Evolutionary conservation across 495 filamentous ascomycete species (phyloP), one percentile per base, ranked within the genome.

Genomic region (Neurospora sp.): DNA sequence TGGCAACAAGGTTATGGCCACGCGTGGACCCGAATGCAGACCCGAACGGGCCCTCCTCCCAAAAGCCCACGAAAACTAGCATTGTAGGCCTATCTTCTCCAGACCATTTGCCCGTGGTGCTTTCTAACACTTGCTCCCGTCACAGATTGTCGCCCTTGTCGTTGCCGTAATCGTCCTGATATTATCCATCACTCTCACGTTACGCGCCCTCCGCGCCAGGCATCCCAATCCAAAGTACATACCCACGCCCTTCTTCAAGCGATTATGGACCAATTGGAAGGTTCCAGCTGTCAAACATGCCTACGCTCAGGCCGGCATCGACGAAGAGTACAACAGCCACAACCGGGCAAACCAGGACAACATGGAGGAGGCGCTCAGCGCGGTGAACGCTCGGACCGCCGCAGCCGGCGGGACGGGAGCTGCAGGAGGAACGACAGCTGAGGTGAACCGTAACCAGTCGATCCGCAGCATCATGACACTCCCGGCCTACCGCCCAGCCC

Each of bases 381-480:
- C 70, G 16, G 60, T 72, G 41, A 74, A 74, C 27, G 44, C 49
- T 1, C 66, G 39, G 27, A 71, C 70, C 37, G 69, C 71, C 70
- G 72, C 49, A 41, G 72, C 39, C 69, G 49, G 71, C 60, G 69
- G 44, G 60, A 70, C 35, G 70, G 75, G 39, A 69, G 77, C 79
- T 69, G 41, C 69, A 41, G 37, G 70, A n/a, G 70, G 71, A 42
- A 70, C 71, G 37, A 78, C 73, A 6, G 80, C 75, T n/a, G 86
- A 83, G 2, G 88, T 97, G 18, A 92, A 93, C 77, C 91, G 96
- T 49, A 92, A 95, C 76, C 93, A 93, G 0, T 96, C 92, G 7
- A 85, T 98, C 37, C 91, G 96, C 74, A 96, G 93, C 7, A 90
- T 98, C 69, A 96, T 97, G 86, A 98, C 96, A 0, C 84, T 99